Percentiles rank a stretch among this genome's conserved stretches.
phyloP scores from a whole-genome alignment of 805 yeast genomes.

The Lachancea mirantina region DNA sequence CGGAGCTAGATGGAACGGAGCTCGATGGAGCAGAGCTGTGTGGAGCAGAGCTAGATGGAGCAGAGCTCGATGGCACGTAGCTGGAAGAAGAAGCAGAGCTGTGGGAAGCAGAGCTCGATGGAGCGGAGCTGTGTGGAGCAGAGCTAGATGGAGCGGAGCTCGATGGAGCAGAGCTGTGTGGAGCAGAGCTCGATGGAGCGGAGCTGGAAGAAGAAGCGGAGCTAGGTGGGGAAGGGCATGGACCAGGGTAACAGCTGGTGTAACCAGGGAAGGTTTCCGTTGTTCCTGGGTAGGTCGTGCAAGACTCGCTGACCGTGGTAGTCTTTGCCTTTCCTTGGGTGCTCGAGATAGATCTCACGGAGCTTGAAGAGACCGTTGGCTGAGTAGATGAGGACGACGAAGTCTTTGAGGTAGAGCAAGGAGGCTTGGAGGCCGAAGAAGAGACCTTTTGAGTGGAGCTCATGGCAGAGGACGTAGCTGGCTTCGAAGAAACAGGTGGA shows the following conservation, averaged over 20 bases:
- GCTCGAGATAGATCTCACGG: neutral
- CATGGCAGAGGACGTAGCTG: neutral
- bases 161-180: constrained; percentile 4
- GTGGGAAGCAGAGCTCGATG: constrained; percentile 3
- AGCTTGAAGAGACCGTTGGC: neutral
- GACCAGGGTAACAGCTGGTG: constrained; percentile 3
- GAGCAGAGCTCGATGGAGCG: constrained; percentile 2
- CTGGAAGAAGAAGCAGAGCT: constrained; percentile 1
- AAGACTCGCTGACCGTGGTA: neutral
- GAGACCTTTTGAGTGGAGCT: neutral
- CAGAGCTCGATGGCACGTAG: constrained; percentile 3
- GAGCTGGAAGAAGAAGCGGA: constrained; percentile 3
- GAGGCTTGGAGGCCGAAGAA: constrained; percentile 1
- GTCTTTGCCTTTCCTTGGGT: too few relatives aligned
- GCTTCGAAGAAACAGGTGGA: neutral
- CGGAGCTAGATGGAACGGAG: constrained; percentile 3
- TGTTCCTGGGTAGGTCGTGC: neutral
- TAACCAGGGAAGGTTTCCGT: constrained; percentile 1
- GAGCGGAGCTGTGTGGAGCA: constrained; percentile 4
- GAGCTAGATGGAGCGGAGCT: constrained; percentile 6
- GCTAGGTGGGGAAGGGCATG: constrained; percentile 1
- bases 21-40: constrained; percentile 2
- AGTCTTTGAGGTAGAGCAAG: constrained; percentile 2
- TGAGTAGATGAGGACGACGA: constrained; percentile 3
- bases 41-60: constrained; percentile 2